phyloP scores from a whole-genome alignment of 192 early-diverging fungal genomes.

The Podila minutissima region DNA sequence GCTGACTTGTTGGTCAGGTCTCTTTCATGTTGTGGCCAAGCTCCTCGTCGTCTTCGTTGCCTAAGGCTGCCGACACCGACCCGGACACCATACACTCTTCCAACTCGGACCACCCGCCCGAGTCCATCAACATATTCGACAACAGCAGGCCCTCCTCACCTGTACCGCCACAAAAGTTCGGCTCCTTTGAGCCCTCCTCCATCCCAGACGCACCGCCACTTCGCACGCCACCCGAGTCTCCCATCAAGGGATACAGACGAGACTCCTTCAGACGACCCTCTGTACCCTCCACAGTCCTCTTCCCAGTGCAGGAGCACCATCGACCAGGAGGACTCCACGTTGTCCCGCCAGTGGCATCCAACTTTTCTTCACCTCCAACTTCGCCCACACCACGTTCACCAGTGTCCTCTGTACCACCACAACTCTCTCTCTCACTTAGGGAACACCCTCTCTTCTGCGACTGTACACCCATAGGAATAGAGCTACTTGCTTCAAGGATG shows the following conservation, averaged over 20 bases:
- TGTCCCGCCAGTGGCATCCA: neutral
- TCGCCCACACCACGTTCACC: constrained; percentile 24
- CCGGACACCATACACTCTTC: constrained; percentile 13
- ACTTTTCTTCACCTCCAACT: constrained; percentile 33
- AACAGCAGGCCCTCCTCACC: constrained; percentile 43
- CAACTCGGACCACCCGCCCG: constrained; percentile 13
- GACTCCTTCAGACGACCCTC: constrained; percentile 17
- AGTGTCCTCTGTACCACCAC: constrained; percentile 21
- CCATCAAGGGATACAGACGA: constrained; percentile 21
- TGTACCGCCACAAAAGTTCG: constrained; percentile 12
- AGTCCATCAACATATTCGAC: constrained; percentile 30
- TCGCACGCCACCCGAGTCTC: constrained; percentile 47
- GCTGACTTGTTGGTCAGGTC: neutral
- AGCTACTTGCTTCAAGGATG: constrained; percentile 43
- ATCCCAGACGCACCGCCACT: constrained; percentile 5
- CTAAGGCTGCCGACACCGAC: constrained; percentile 18
- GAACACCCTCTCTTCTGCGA: constrained; percentile 44
- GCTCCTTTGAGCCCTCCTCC: neutral
- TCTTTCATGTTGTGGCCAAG: constrained; percentile 43
- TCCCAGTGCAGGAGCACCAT: neutral
- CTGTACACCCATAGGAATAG: constrained; percentile 27
- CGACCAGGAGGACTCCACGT: constrained; percentile 1
- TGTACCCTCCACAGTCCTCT: neutral
- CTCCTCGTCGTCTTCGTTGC: constrained; percentile 16
- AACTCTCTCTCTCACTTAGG: constrained; percentile 27